phyloP scores from a whole-genome alignment of 2,329 filamentous ascomycete genomes.

The Neoascochyta sp. region DNA sequence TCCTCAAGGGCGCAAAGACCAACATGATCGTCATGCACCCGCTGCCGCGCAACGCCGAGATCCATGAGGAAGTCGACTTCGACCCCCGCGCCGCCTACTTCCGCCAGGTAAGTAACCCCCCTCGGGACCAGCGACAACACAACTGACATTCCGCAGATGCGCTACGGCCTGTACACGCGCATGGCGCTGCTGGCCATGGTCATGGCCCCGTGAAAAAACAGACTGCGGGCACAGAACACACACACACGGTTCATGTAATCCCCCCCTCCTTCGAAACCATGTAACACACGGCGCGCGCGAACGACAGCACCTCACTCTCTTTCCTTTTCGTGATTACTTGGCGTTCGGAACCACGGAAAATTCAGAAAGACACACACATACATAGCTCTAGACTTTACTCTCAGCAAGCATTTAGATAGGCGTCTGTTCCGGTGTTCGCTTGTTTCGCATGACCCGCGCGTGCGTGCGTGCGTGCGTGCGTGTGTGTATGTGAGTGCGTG shows the following conservation, averaged over 20 bases:
- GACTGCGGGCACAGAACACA: too few relatives aligned
- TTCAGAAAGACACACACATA: conserved; percentile 5
- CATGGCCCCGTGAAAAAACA: conserved; percentile 56
- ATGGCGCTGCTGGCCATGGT: conserved; percentile 96
- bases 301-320: conserved; percentile 4
- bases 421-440: too few relatives aligned
- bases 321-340: conserved; percentile 3
- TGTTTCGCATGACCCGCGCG: too few relatives aligned
- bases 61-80: conserved; percentile 94
- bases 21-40: conserved; percentile 96
- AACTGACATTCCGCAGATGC: conserved; percentile 68
- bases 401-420: conserved; percentile 20
- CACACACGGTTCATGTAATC: too few relatives aligned
- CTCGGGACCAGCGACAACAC: not conserved
- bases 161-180: conserved; percentile 93
- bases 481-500: conserved; percentile 4
- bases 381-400: conserved; percentile 6
- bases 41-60: conserved; percentile 86
- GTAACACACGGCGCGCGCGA: too few relatives aligned
- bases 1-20: conserved; percentile 85
- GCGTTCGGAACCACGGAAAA: too few relatives aligned
- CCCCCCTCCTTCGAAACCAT: too few relatives aligned
- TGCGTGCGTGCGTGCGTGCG: too few relatives aligned
- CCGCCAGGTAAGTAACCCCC: conserved; percentile 73
- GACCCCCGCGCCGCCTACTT: conserved; percentile 97